Conservation (phyloP, 257 asterid species). For the Nyctanthes arbortristis region DNA sequence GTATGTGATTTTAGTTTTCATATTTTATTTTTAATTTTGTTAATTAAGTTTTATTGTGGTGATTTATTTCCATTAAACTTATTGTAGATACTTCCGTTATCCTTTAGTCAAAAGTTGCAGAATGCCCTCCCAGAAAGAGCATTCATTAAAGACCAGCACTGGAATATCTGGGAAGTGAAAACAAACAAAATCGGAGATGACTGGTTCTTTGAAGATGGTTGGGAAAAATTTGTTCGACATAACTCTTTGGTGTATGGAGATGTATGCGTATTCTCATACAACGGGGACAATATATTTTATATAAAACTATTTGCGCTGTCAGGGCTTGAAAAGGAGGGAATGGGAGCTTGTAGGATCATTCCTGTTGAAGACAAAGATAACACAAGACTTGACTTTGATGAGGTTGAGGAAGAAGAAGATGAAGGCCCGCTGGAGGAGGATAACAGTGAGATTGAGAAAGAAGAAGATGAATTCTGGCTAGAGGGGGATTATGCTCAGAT, state of each 20-base stretch:
- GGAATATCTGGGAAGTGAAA: neutral
- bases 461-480: too few species aligned
- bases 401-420: too few species aligned
- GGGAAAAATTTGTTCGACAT: neutral
- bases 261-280: neutral
- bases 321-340: neutral
- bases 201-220: neutral
- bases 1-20: too few species aligned
- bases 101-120: neutral
- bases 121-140: neutral
- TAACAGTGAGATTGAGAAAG: too few species aligned
- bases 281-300: neutral
- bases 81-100: neutral
- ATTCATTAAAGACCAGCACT: neutral
- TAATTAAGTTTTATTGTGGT: too few species aligned
- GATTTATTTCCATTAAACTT: neutral
- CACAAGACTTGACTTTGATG: too few species aligned
- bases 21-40: too few species aligned
- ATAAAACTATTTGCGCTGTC: neutral
- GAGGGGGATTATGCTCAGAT: neutral
- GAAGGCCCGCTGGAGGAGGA: too few species aligned
- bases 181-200: neutral
- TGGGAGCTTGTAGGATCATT: too few species aligned
- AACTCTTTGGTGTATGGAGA: neutral
- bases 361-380: too few species aligned